A percentile compares a stretch with the other conserved stretches of the same genome.
Evolutionary conservation across 129 eudicot species (phyloP).

Genomic region (Tagetes patula): DNA sequence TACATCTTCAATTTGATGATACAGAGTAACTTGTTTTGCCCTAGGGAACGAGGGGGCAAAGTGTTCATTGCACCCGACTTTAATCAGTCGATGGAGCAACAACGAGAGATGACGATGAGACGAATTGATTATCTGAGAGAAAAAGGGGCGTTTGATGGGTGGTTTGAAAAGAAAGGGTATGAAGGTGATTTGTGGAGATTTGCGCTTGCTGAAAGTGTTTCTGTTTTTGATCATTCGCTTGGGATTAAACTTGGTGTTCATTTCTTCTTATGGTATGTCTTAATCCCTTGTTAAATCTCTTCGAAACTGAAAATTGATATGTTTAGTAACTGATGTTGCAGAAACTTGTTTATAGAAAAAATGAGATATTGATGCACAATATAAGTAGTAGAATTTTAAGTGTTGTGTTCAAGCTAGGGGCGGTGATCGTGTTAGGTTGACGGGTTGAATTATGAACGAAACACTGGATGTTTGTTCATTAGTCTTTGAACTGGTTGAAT

Average conservation of each 20-base stretch:
- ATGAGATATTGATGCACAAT: too few species aligned
- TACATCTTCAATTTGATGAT: conserved; percentile 54
- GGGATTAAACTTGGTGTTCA: conserved; percentile 30
- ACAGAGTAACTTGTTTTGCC: conserved; percentile 52
- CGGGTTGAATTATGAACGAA: too few species aligned
- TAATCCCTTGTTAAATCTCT: too few species aligned
- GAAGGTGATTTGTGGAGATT: conserved; percentile 26
- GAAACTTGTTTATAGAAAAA: too few species aligned
- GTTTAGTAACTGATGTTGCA: too few species aligned
- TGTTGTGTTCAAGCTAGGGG: too few species aligned
- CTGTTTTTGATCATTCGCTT: conserved; percentile 26
- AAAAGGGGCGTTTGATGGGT: conserved; percentile 36
- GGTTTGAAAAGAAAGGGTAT: conserved; percentile 24
- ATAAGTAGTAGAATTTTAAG: too few species aligned
- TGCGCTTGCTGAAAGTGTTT: conserved; percentile 12
- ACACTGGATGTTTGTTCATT: too few species aligned
- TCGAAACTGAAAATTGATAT: too few species aligned
- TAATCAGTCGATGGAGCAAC: conserved; percentile 74
- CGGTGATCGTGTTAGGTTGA: too few species aligned
- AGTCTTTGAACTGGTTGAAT: too few species aligned
- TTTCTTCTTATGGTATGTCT: conserved; percentile 35
- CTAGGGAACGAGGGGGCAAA: conserved; percentile 46
- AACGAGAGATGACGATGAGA: conserved; percentile 55
- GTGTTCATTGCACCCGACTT: conserved; percentile 57
- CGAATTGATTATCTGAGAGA: conserved; percentile 31